A percentile compares a stretch with the other conserved stretches of the same genome.
Conservation (phyloP, 352 stramenopile genomes). For the Pythium coloratum region DNA sequence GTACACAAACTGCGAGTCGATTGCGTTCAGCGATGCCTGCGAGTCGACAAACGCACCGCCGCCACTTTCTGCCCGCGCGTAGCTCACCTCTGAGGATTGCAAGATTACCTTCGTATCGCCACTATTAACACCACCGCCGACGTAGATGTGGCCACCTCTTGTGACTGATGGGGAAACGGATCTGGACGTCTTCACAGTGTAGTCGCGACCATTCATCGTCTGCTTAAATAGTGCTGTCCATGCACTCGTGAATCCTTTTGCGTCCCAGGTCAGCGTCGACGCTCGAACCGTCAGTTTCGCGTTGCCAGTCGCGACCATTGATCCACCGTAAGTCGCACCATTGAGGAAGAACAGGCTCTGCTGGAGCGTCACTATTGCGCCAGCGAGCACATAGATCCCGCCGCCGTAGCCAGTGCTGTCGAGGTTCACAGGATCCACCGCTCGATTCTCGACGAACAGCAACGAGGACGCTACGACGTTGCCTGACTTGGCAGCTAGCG, state of each 20-base stretch:
- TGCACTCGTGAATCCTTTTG: background rate
- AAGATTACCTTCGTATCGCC: background rate
- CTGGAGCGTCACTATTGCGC: background rate
- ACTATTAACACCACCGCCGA: slow-evolving; percentile 25
- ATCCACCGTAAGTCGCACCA: slow-evolving; percentile 13
- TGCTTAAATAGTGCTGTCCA: slow-evolving; percentile 17
- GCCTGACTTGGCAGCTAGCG: background rate
- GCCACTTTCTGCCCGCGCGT: slow-evolving; percentile 45
- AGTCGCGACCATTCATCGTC: background rate
- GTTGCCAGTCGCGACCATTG: background rate
- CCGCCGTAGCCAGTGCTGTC: slow-evolving; percentile 8
- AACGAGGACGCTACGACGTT: background rate
- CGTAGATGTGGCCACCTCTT: slow-evolving; percentile 40
- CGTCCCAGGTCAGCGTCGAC: slow-evolving; percentile 14
- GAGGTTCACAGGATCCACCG: background rate
- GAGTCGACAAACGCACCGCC: slow-evolving; percentile 40
- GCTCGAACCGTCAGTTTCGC: background rate
- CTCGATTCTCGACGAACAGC: slow-evolving; percentile 23
- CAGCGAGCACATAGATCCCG: background rate
- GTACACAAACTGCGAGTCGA: slow-evolving; percentile 30
- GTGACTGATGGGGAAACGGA: slow-evolving; percentile 4
- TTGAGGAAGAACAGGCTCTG: slow-evolving; percentile 25
- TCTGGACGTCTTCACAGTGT: background rate
- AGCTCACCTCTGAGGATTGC: slow-evolving; percentile 28
- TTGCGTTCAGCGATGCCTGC: slow-evolving; percentile 29